Evolutionary conservation across 2,329 filamentous ascomycete genomes (phyloP), one percentile per base, ranked within the genome.

Genomic region (Fusarium sp.): DNA sequence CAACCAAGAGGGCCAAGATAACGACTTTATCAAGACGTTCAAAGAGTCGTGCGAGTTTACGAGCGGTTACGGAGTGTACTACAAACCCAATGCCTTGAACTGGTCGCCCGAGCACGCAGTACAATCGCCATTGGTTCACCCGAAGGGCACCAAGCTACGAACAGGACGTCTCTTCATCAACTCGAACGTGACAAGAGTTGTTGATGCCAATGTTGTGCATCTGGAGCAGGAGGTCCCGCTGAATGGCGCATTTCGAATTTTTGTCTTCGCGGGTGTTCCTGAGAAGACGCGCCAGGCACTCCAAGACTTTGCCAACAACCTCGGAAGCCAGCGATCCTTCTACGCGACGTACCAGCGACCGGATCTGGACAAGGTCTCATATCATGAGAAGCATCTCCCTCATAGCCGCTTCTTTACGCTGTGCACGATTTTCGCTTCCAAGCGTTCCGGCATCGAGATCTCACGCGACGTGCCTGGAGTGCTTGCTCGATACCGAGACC

Each of bases 1-100:
- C 7, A 76, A 79, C 20, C 74, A 79, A 35, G 77, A 77, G 6
- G 74, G 70, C 33, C 86, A 90, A 55, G 91, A 94, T 67, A 95
- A 95, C 78, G 91, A 93, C 12, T 98, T 98, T 80, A 90, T 97
- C 80, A 92, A 92, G 84, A 94, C 92, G 0, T 98, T 98, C 87
- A 98, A 98, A 81, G 93, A 94, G 66, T 91, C 91, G 33, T 98
- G 95, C 85, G 94, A 96, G 79, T 97, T 98, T 82, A 98, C 95
- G 12, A 95, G 93, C 73, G 95, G 95, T 66, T 98, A 97, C 80
- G 95, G 95, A 69, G 94, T 98, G 24, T 92, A 91, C 33, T 98
- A 98, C 85, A 89, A 92, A 73, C 87, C 93, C 62, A 98, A 97
- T 83, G 83, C 89, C 33, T 87, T 97, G 83, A 98, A 97, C 84